Conservation (phyloP, 257 asterid genomes). For the Nicotiana otophora region DNA sequence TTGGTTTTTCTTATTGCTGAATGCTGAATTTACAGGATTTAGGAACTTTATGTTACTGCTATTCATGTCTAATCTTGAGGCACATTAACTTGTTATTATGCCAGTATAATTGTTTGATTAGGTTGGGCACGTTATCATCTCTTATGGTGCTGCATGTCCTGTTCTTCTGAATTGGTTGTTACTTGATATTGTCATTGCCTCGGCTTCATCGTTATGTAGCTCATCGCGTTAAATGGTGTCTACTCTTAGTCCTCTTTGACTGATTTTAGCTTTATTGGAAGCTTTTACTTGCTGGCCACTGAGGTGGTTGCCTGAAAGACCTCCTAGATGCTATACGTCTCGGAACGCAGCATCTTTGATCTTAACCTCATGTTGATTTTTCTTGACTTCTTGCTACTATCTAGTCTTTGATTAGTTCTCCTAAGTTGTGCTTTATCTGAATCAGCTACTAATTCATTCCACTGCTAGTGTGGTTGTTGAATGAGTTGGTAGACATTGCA, state of each 20-base stretch:
- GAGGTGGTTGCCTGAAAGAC: neutral
- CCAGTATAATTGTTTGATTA: neutral
- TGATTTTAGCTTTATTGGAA: slow-evolving; percentile 1
- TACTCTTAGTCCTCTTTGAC: neutral
- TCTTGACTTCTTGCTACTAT: neutral
- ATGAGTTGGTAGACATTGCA: neutral
- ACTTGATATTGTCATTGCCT: neutral
- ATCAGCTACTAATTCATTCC: neutral
- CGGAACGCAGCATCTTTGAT: neutral
- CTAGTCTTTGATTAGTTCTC: neutral
- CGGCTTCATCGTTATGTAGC: neutral
- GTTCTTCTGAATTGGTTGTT: neutral
- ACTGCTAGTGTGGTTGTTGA: neutral
- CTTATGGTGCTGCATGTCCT: neutral
- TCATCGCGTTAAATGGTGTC: neutral
- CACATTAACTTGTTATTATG: neutral
- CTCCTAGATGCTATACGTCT: neutral
- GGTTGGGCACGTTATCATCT: neutral
- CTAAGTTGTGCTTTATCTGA: neutral
- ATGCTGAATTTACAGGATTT: neutral
- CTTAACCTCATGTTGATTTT: neutral
- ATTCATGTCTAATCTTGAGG: neutral
- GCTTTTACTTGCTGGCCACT: neutral
- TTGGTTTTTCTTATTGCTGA: neutral
- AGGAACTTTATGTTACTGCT: neutral